These are phyloP conservation scores for Rhodomyrtus psidioides DNA, from an alignment of 441 rosid genomes.

Conservation along the genomic window DNA sequence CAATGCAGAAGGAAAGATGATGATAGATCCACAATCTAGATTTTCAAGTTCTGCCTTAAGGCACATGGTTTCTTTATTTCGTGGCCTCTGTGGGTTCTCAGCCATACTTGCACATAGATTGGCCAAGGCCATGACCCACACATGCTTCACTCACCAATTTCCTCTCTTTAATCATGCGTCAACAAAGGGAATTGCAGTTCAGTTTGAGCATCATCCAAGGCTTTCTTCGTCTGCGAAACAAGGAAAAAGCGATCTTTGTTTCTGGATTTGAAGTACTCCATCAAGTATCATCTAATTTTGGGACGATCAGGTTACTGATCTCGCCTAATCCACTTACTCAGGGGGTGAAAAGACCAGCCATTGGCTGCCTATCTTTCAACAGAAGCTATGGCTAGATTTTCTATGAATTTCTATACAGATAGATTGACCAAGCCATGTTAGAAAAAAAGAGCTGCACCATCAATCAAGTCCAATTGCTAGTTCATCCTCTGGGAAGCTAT, in stretches of 20 bases:
- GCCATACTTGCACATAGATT: not conserved
- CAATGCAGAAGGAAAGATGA: no score
- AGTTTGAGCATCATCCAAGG: not conserved
- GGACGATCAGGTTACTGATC: not conserved
- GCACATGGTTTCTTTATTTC: not conserved
- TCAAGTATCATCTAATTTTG: not conserved
- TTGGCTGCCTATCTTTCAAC: not conserved
- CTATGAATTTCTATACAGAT: not conserved
- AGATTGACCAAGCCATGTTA: not conserved
- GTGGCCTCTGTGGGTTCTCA: not conserved
- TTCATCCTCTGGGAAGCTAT: not conserved
- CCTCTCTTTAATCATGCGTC: not conserved
- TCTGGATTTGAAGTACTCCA: not conserved
- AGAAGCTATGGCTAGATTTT: not conserved
- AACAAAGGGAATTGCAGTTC: not conserved
- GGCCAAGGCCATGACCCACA: not conserved
- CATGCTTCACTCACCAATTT: not conserved
- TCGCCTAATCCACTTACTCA: not conserved
- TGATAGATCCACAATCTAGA: not conserved
- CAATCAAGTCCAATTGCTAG: not conserved
- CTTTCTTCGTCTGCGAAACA: not conserved
- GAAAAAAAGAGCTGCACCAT: not conserved
- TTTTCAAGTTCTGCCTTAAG: not conserved
- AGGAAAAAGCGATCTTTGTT: not conserved
- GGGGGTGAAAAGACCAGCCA: not conserved